Base-by-base conservation (phyloP, 208 protist species). In the Trypanosoma congolense region DNA sequence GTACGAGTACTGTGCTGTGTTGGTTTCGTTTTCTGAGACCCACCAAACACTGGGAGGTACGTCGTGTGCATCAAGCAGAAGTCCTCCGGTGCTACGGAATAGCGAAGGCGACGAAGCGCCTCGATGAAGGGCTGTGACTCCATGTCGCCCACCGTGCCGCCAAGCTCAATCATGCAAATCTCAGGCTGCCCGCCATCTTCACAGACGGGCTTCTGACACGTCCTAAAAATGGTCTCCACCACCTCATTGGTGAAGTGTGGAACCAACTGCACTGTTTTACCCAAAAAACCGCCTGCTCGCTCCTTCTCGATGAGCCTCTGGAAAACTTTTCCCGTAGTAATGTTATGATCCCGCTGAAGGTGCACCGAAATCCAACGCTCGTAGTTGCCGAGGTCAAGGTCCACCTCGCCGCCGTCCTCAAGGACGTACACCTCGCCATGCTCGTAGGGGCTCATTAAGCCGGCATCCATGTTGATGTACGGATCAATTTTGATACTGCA, bases 21-120 rank as follows among this genome's bases (percentile, higher is more conserved):
- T 25, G 98, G 98, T 83, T 99, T 99, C 36, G 98, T 99, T 85
- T 99, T 99, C 72, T 98, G 96, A 73, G 98, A 97, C 25, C 97
- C 97, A 8, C 83, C 75, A 61, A 96, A 94, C 8, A 90, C 82
- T 21, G 90, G 90, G 12, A 96, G 80, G 63, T 93, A 94, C 21
- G 84, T 93, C 19, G 79, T 91, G 73, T 94, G 87, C 30, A 96
- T 65, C 3, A 94, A 64, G 49, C 87, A 94, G 59, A 96, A 90
- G 60, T 92, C 83, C 61, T 90, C 63, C 12, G 85, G 82, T 22
- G 69, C 58, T 54, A 96, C 83, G 25, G 72, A 84, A 61, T 80
- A 84, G 43, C 86, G 82, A 57, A 96, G 74, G n/a, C 83, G 80
- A 50, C 87, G 83, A 47, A 99, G 76, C 21, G 98, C 96, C 80